Evolutionary conservation across 768 basidiomycete species (phyloP), one percentile per base, ranked within the genome.

Genomic region (Lentinula sp.): DNA sequence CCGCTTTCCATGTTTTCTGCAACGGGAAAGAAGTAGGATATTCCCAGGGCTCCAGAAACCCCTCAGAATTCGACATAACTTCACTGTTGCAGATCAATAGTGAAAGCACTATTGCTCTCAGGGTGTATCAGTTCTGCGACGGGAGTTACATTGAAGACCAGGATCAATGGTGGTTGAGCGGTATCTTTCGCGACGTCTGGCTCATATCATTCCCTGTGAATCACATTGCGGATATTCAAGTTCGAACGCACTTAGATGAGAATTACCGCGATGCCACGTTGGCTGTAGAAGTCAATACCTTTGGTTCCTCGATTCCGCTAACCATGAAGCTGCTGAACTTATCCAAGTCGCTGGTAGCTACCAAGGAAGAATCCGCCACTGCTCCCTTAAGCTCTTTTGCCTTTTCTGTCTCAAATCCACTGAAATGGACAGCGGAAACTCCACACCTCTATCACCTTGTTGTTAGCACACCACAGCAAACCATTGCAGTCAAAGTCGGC

Each of bases 351-450:
- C n/a, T 57, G 12, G 45, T 62, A 12, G 33, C 41, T 20, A 18
- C 45, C 13, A 9, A 35, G 36, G 13, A 59, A 39, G 20, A 37
- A 9, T 13, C 6, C 33, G 5, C 7, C 9, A 12, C 8, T 23
- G 16, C 42, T 3, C 32, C 54, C 32, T 36, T 54, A 6, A 61
- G 15, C 28, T 42, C 55, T 36, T 62, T 62, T 39, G n/a, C 53
- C 15, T 20, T 62, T 16, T 33, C 55, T 20, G 39, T 62, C 13
- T 13, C 23, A 15, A 49, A 45, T 20, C 57, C 62, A n/a, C 10
- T 35, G 12, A 50, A 58, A 43, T 62, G 62, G 62, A 62, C 62
- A n/a, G 62, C 62, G 3, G 62, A 62, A 37, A 52, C 57, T 16
- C 62, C 62, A 6, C 28, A 62, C 20, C 58, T 62, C 35, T 62